A percentile compares a stretch with the other conserved stretches of the same genome.
Conservation (phyloP, 768 basidiomycete species). For the Amanita jacksonii region DNA sequence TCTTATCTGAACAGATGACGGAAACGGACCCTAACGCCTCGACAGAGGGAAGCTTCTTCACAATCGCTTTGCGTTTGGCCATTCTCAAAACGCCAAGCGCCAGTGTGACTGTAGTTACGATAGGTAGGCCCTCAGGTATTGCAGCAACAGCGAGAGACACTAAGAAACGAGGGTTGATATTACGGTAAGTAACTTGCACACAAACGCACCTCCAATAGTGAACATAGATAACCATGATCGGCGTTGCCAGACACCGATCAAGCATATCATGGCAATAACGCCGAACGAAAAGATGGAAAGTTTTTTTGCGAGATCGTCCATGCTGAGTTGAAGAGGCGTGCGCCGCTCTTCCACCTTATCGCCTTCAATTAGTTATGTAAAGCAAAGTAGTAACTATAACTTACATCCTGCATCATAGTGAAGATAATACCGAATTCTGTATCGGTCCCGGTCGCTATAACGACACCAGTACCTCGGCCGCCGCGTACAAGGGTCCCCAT, state of each 20-base stretch:
- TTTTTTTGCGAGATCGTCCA: constrained; percentile 95
- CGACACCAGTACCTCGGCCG: constrained; percentile 79
- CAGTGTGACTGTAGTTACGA: constrained; percentile 95
- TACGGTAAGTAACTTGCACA: neutral
- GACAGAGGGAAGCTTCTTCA: constrained; percentile 93
- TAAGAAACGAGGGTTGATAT: constrained; percentile 20
- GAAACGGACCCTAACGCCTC: constrained; percentile 90
- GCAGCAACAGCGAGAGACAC: constrained; percentile 98
- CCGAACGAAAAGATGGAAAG: constrained; percentile 86
- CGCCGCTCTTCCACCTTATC: constrained; percentile 69
- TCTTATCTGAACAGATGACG: constrained; percentile 98
- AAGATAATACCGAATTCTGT: constrained; percentile 97
- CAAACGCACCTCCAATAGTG: constrained; percentile 82
- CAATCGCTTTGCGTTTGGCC: constrained; percentile 92
- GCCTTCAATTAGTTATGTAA: neutral
- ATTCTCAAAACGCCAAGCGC: constrained; percentile 91
- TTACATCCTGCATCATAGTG: constrained; percentile 94
- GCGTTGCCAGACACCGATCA: constrained; percentile 80
- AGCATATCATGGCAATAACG: constrained; percentile 88
- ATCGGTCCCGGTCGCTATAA: constrained; percentile 77
- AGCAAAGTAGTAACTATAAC: constrained; percentile 25
- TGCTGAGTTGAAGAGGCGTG: constrained; percentile 85
- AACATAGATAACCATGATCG: constrained; percentile 97
- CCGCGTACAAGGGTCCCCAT: constrained; percentile 95
- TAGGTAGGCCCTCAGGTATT: constrained; percentile 93